Evolutionary conservation across 257 asterid genomes (phyloP).

Genomic region (Solanum tarapatanum): DNA sequence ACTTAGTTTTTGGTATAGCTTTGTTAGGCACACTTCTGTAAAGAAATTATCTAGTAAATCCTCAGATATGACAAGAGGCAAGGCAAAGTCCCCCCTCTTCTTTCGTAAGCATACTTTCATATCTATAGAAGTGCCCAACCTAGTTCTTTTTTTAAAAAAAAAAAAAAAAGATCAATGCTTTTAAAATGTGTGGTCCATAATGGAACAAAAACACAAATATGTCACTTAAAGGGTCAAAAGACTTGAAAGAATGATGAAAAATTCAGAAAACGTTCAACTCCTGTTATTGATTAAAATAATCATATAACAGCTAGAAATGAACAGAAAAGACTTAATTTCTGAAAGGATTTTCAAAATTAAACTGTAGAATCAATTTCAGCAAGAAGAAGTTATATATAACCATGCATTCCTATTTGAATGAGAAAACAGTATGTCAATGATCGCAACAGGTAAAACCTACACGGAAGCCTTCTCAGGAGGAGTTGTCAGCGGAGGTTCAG

Average conservation of each 20-base stretch:
- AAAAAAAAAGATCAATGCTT: neutral
- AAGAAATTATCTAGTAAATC: neutral
- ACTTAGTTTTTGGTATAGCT: neutral
- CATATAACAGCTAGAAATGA: neutral
- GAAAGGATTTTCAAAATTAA: neutral
- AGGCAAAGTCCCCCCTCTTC: neutral
- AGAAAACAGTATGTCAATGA: neutral
- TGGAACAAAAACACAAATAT: neutral
- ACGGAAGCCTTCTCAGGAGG: slow-evolving; percentile 77
- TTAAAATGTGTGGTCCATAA: neutral
- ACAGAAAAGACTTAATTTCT: neutral
- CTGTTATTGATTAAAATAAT: neutral
- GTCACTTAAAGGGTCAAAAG: neutral
- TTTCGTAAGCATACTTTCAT: neutral
- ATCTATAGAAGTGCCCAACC: neutral
- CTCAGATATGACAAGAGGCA: neutral
- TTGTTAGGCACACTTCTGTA: neutral
- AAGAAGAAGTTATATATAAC: neutral
- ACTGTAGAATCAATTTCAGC: neutral
- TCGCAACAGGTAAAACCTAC: slow-evolving; percentile 29
- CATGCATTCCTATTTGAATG: neutral
- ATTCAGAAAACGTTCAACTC: neutral
- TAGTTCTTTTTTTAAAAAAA: neutral
- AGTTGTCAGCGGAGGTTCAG: slow-evolving; percentile 67
- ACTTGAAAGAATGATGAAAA: neutral